Evolutionary conservation across 768 basidiomycete species (phyloP), one percentile per base, ranked within the genome.

Genomic region (Kockovaella imperatae): DNA sequence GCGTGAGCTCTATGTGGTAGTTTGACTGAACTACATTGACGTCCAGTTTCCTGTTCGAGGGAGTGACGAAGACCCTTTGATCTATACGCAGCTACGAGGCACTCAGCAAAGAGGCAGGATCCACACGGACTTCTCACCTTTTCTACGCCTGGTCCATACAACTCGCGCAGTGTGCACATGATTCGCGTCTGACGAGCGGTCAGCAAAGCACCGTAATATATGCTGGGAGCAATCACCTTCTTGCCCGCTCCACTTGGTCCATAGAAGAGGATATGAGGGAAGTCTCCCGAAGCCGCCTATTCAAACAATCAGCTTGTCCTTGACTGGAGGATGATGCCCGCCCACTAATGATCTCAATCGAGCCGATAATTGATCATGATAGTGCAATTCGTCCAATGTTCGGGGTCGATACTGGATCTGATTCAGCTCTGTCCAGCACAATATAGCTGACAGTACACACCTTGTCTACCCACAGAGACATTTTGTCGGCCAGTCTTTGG

Each of bases 21-120:
- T 97, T 99, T 72, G 87, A 89, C 73, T 95, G 90, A 3, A 97
- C 93, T 45, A 99, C 76, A 69, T 97, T 97, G 56, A 97, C 83
- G 68, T 97, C 93, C 17, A 99, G 75, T 70, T 93, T 97, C 42
- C 90, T 79, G 68, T 84, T 87, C 7, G 88, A 89, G 0, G 93
- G 91, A 0, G 93, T 89, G 25, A 93, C 73, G 72, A 99, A 97
- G 2, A 95, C 82, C 48, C 93, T 77, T 77, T 99, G 93, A 72
- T 99, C 93, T 44, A 99, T 96, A 77, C 95, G 90, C 32, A 99
- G 77, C 93, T 97, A 59, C 4, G 25, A 23, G 31, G n/a, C 10
- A 18, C 23, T 23, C n/a, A 34, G 50, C 45, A 49, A 43, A 39
- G 30, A 6, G 11, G 5, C 31, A 6, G 20, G 26, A 38, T n/a